Percentiles rank a stretch among this genome's conserved stretches.
These are phyloP conservation scores for Diaporthe sp. DNA, from an alignment of 2,329 filamentous ascomycete genomes.

Conservation along the genomic window DNA sequence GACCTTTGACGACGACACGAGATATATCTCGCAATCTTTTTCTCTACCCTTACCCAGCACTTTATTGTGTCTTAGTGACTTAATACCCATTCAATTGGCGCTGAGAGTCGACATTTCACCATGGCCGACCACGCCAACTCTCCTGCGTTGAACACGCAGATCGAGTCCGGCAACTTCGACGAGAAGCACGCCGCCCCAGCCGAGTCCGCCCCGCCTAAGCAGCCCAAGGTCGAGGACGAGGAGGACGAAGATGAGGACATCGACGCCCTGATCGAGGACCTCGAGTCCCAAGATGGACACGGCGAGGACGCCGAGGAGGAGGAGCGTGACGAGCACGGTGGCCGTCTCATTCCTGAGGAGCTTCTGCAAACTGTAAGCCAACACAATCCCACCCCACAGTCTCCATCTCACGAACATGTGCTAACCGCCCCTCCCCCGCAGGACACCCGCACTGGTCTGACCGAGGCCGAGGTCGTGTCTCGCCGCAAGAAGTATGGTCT, in stretches of 20 bases:
- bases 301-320: slow-evolving; percentile 68
- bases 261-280: slow-evolving; percentile 87
- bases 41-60: slow-evolving; percentile 28
- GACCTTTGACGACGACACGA: slow-evolving; percentile 24
- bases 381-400: neutral
- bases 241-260: slow-evolving; percentile 88
- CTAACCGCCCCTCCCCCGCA: slow-evolving; percentile 29
- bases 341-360: slow-evolving; percentile 78
- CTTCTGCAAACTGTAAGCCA: slow-evolving; percentile 76
- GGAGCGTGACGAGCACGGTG: slow-evolving; percentile 62
- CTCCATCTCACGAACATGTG: neutral
- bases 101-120: slow-evolving; percentile 47
- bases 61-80: slow-evolving; percentile 42
- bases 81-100: slow-evolving; percentile 40
- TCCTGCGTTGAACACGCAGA: slow-evolving; percentile 74
- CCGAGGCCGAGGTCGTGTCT: slow-evolving; percentile 74
- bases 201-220: slow-evolving; percentile 50
- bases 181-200: slow-evolving; percentile 67
- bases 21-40: slow-evolving; percentile 16
- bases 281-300: slow-evolving; percentile 85
- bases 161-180: slow-evolving; percentile 75
- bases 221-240: slow-evolving; percentile 65
- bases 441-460: slow-evolving; percentile 66
- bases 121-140: slow-evolving; percentile 71
- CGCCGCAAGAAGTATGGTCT: slow-evolving; percentile 81